Evolutionary conservation across 1,284 basidiomycete species (phyloP).

Genomic region (Ustilago bromivora): DNA sequence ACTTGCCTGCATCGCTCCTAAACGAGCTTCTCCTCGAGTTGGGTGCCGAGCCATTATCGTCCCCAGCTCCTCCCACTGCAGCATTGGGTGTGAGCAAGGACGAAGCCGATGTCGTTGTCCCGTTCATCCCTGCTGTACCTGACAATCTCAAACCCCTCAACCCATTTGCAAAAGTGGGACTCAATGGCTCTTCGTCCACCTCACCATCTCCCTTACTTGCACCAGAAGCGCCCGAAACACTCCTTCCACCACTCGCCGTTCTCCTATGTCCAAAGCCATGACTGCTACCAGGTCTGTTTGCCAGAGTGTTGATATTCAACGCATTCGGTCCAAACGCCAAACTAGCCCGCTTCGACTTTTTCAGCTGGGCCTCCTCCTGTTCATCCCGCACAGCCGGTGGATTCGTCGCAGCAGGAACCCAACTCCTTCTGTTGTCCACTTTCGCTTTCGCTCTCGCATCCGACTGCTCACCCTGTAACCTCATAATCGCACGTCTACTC

Average conservation of each 20-base stretch:
- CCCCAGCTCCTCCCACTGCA: neutral
- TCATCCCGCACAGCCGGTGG: constrained; percentile 41
- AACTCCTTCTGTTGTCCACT: constrained; percentile 50
- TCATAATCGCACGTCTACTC: constrained; percentile 64
- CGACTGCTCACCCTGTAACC: constrained; percentile 59
- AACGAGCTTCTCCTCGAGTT: constrained; percentile 54
- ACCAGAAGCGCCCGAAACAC: constrained; percentile 41
- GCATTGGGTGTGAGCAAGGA: constrained; percentile 24
- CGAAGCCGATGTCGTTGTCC: constrained; percentile 13
- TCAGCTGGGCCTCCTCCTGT: constrained; percentile 51
- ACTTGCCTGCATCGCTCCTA: constrained; percentile 35
- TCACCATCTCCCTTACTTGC: constrained; percentile 38
- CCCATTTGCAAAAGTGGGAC: constrained; percentile 45
- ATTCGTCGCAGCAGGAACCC: constrained; percentile 38
- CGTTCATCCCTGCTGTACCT: constrained; percentile 34
- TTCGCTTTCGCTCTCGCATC: constrained; percentile 55
- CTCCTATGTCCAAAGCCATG: constrained; percentile 40
- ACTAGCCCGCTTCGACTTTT: constrained; percentile 57
- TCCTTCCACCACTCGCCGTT: constrained; percentile 48
- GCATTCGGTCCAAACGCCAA: constrained; percentile 60
- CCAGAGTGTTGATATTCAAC: constrained; percentile 29
- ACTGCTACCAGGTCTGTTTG: constrained; percentile 15
- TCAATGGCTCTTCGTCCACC: constrained; percentile 41
- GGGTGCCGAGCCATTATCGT: constrained; percentile 32
- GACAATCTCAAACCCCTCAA: constrained; percentile 49